Evolutionary conservation across 176 grass and related monocot species (phyloP), one percentile per base, ranked within the genome.

Genomic region (Avena eriantha): DNA sequence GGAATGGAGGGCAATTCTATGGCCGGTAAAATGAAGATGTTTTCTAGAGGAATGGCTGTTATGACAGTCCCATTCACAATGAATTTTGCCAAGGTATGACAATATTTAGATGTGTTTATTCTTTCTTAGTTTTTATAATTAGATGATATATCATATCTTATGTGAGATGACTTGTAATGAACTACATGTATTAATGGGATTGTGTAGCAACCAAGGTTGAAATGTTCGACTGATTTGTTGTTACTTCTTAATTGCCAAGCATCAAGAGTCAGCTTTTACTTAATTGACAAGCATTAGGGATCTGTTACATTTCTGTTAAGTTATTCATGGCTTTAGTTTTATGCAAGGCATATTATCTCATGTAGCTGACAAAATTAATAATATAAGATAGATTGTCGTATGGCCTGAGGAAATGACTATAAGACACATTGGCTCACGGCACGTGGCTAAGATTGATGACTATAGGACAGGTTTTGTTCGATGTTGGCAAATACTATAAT

Each of bases 1-100:
- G 97, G 94, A 73, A 86, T 96, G 88, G 87, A 96, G 81, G 94
- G 90, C 56, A 99, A 91, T 93, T 56, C 94, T 66, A 88, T 88
- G 88, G 82, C 79, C 1, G 64, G 77, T 76, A 96, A 86, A 69
- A 96, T 96, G 97, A 98, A 98, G 80, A 88, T 58, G 5, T 86
- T 94, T 78, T 93, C 94, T 47, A 94, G 97, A 93, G 84, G 82
- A 86, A 76, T 99, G 81, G 94, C 94, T 85, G 15, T 99, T 77
- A 1, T 99, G 71, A 85, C 94, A 59, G 85, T 99, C 33, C 97
- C 97, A 43, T 94, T 96, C 78, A 99, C 97, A 73, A 92, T 95
- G 82, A 73, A 29, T 49, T 99, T 99, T 87, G 72, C 97, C 6
- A 96, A 96, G 97, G 97, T 99, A 94, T 81, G 57, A 63, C 49